Base-by-base conservation (phyloP, 2,329 filamentous ascomycete genomes). In the Paraconiothyrium brasiliense region DNA sequence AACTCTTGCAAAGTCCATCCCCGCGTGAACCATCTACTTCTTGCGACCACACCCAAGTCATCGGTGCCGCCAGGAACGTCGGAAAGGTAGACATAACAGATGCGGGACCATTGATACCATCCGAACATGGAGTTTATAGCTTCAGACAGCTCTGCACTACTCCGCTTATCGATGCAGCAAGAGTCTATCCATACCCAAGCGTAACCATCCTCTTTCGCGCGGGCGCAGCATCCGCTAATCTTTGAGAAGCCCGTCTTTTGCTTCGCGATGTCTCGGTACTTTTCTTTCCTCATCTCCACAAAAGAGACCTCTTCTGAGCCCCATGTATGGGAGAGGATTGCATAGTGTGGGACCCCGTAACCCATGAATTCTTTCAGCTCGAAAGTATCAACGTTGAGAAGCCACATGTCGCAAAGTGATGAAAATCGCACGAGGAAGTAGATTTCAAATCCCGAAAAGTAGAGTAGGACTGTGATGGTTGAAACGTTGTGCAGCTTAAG, bases 321-420 rank as follows among this genome's bases (percentile, higher is more conserved):
- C 52, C 52, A 56, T 46, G 52, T 56, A 34, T 56, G 52, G 3
- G 52, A 56, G 10, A 56, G 52, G 6, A 46, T 56, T 46, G 22
- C 52, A 35, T 59, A 57, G 20, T 44, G 10, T 9, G 55, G 55
- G 30, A 37, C 41, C 0, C 39, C 16, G 30, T 3, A 22, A 14
- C 44, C 44, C 8, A 35, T 32, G 30, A 57, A 57, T 10, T 44
- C 49, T 16, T 39, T 13, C 32, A 52, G 34, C 34, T 52, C 34
- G 3, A 39, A 16, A 24, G 32, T 52, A 2, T 39, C 16, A 9
- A 39, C 34, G 20, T 16, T 2, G 20, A 52, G 49, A 2, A 52
- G 34, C 34, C 49, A 41, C 49, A 52, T 52, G 27, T 30, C 27
- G 27, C 27, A 6, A 30, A 6, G 6, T 1, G 27, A 30, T 4